Evolutionary conservation across 78 protist genomes (phyloP), one percentile per base, ranked within the genome.

Genomic region (Monocercomonoides exilis): DNA sequence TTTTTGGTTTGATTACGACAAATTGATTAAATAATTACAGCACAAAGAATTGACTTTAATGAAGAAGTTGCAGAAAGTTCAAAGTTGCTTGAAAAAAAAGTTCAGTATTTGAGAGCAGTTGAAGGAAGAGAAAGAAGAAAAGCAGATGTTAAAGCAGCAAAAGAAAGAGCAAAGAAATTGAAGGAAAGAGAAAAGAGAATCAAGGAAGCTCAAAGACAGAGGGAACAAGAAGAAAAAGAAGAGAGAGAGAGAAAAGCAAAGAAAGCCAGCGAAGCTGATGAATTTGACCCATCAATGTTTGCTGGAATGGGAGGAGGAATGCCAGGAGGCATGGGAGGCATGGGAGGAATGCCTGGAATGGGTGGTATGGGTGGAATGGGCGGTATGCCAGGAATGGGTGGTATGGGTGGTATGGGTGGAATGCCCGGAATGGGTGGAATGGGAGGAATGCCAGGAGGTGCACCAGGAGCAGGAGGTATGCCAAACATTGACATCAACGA

Each of bases 401-500:
- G 70, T 21, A 54, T 54, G 70, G 70, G 70, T 54, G 70, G 70
- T 11, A 54, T 54, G 70, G 38, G 38, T 54, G 70, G 70, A 54
- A 21, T 11, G 70, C 11, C 21, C 38, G 70, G 70, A 54, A 21
- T 21, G 21, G 70, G 70, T 21, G 70, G 70, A 54, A 54, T 54
- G 70, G 70, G 70, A 54, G 70, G 70, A 11, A 54, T 54, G 70
- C 70, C 70, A 54, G 70, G 70, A 54, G 70, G 70, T 29, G 21
- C 21, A 21, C 70, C 70, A 29, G 70, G 21, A 29, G 38, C 21
- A 11, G 70, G 70, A 54, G n/a, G n/a, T n/a, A n/a, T n/a, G n/a
- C n/a, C n/a, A n/a, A n/a, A n/a, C n/a, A 54, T 54, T 54, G 70
- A 54, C 82, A 79, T 79, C 45, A 79, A 79, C 82, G 82, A 79